Conservation (phyloP, 106 monocot species). For the Dendrobium huoshanense region DNA sequence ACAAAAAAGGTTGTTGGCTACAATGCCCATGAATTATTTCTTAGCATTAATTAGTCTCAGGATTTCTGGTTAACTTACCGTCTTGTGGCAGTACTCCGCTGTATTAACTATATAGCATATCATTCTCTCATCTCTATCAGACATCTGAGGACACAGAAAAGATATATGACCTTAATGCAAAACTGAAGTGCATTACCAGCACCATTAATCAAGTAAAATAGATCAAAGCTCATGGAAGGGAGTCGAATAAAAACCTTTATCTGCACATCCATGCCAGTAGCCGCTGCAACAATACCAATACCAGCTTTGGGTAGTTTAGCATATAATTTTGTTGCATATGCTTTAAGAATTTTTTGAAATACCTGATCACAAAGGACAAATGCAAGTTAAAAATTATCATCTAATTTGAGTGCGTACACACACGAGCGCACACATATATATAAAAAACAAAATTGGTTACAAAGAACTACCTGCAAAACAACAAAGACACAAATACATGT, state of each 20-base stretch:
- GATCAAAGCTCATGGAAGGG: constrained; percentile 2
- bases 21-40: neutral
- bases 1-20: neutral
- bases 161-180: constrained; percentile 4
- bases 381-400: neutral
- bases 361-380: constrained; percentile 44
- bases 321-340: constrained; percentile 83
- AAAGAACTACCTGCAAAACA: no score
- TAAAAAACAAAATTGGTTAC: neutral
- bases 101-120: constrained; percentile 99
- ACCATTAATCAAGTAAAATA: neutral
- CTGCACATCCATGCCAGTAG: constrained; percentile 95
- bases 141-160: constrained; percentile 46
- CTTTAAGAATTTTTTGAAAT: constrained; percentile 92
- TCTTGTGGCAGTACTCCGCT: constrained; percentile 96
- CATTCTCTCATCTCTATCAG: constrained; percentile 91
- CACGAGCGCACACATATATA: neutral
- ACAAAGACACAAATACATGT: no score
- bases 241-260: constrained; percentile 60
- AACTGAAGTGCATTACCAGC: constrained; percentile 2
- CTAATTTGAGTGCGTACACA: neutral
- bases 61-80: constrained; percentile 37
- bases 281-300: constrained; percentile 92
- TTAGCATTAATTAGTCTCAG: neutral
- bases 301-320: constrained; percentile 89